Evolutionary conservation across 768 basidiomycete species (phyloP).

Genomic region (Mycena vulgaris): DNA sequence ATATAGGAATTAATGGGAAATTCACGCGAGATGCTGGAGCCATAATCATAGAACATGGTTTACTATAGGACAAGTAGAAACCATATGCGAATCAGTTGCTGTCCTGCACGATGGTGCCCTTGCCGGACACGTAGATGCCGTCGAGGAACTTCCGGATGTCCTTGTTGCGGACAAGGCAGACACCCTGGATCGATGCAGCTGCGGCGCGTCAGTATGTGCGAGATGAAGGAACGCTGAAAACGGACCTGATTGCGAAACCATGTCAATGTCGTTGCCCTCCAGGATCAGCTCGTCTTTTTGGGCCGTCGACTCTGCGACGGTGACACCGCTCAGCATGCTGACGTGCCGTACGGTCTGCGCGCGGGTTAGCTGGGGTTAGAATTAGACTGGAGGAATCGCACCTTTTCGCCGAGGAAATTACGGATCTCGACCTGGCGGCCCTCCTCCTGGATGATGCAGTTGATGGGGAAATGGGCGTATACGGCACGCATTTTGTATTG

Average conservation of each 20-base stretch:
- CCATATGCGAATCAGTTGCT: constrained; percentile 48
- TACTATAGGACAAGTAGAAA: no score
- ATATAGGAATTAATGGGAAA: not conserved
- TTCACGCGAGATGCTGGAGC: not conserved
- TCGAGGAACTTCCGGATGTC: constrained; percentile 99
- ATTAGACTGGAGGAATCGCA: constrained; percentile 47
- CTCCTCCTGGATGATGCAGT: constrained; percentile 90
- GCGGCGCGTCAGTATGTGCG: not conserved
- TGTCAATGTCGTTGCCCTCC: constrained; percentile 96
- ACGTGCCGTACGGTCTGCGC: constrained; percentile 88
- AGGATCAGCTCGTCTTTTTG: constrained; percentile 97
- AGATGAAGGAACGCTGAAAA: not conserved
- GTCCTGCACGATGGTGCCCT: constrained; percentile 72
- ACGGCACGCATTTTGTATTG: constrained; percentile 99
- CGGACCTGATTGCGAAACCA: constrained; percentile 95
- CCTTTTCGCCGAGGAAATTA: constrained; percentile 97
- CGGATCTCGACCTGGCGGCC: constrained; percentile 88
- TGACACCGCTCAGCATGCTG: constrained; percentile 91
- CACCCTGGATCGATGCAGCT: constrained; percentile 98
- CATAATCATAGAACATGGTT: constrained; percentile 45
- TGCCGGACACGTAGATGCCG: constrained; percentile 92
- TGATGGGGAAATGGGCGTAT: constrained; percentile 99
- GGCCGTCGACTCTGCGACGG: constrained; percentile 85
- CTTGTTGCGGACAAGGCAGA: constrained; percentile 98
- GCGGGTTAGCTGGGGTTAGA: not conserved